Conservation (phyloP, 495 filamentous ascomycete genomes). For the Margaritispora aquatica region DNA sequence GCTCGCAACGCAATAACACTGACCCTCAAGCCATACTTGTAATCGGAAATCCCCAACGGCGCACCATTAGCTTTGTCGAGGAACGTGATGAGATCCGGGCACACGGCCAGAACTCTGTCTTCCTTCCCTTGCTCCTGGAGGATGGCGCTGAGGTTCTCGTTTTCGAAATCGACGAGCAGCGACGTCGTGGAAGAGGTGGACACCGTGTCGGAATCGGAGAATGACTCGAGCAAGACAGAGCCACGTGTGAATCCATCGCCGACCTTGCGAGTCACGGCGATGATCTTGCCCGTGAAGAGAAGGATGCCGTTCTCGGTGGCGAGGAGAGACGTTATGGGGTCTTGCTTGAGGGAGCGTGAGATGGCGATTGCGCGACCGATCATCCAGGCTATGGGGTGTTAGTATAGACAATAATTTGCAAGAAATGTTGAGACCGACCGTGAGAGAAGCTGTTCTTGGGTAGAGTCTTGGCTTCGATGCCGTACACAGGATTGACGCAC, state of each 20-base stretch:
- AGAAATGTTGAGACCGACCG: conserved; percentile 4
- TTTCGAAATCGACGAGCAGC: conserved; percentile 23
- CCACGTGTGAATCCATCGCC: conserved; percentile 21
- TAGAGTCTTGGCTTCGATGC: conserved; percentile 18
- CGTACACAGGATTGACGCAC: conserved; percentile 15
- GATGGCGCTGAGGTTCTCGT: conserved; percentile 24
- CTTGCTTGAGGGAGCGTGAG: conserved; percentile 28
- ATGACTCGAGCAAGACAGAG: conserved; percentile 13
- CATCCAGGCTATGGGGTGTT: conserved; percentile 30
- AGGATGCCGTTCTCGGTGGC: conserved; percentile 28
- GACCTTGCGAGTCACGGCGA: conserved; percentile 18
- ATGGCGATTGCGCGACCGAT: conserved; percentile 40
- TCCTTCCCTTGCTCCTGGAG: conserved; percentile 17
- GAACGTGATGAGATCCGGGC: conserved; percentile 54
- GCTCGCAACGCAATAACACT: conserved; percentile 32
- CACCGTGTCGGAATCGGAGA: background rate
- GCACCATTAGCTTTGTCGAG: conserved; percentile 55
- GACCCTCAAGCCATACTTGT: conserved; percentile 32
- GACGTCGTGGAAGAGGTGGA: background rate
- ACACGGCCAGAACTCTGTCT: conserved; percentile 45
- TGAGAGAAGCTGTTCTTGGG: conserved; percentile 18
- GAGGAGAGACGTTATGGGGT: conserved; percentile 40
- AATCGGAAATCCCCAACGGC: conserved; percentile 53
- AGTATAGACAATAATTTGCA: background rate
- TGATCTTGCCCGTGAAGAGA: conserved; percentile 24